These are phyloP conservation scores for Centrapalus pauciflorus DNA, from an alignment of 129 eudicot species.

Conservation along the genomic window DNA sequence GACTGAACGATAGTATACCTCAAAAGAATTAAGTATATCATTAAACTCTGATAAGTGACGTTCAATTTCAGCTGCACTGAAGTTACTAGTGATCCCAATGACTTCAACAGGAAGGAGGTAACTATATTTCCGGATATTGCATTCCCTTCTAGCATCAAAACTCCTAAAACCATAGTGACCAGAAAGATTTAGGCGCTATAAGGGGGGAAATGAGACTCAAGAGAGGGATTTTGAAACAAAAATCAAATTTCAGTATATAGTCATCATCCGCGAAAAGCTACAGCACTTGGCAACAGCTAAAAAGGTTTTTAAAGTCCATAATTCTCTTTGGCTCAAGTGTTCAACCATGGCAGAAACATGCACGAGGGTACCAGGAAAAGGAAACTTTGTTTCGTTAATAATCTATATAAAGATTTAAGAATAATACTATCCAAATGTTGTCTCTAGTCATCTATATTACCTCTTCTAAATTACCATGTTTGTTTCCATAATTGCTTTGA, in stretches of 20 bases:
- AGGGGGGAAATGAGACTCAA: too few species aligned
- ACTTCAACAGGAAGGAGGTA: slow-evolving; percentile 93
- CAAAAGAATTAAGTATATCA: slow-evolving; percentile 55
- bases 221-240: too few species aligned
- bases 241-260: too few species aligned
- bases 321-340: slow-evolving; percentile 9
- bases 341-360: background rate
- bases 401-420: background rate
- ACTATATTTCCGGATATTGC: slow-evolving; percentile 79
- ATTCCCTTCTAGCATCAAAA: slow-evolving; percentile 93
- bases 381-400: background rate
- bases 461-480: slow-evolving; percentile 1
- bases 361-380: background rate
- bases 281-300: background rate
- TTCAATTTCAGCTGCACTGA: slow-evolving; percentile 54
- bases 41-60: slow-evolving; percentile 66
- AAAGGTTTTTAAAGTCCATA: background rate
- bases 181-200: background rate
- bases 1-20: slow-evolving; percentile 41
- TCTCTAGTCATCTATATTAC: background rate
- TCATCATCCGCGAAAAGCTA: too few species aligned
- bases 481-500: background rate
- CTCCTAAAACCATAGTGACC: slow-evolving; percentile 47
- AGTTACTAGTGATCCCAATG: slow-evolving; percentile 61
- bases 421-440: background rate